Conservation (phyloP, 306 rosid species). For the Oxytropis ochrocephala region DNA sequence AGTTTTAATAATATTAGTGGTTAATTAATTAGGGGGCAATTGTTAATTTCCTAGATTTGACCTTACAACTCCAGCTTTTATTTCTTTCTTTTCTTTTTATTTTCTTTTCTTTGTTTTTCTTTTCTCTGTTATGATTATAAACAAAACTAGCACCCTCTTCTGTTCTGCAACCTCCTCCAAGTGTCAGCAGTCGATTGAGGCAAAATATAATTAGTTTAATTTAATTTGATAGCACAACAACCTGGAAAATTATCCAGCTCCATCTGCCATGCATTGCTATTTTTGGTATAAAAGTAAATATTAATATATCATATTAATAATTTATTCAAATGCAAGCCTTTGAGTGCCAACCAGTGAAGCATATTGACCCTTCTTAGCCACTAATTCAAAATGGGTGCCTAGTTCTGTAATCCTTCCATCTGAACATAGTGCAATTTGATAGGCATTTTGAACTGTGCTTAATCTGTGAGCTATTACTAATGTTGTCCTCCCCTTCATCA, state of each 20-base stretch:
- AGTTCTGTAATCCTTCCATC: constrained; percentile 66
- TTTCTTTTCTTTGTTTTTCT: background rate
- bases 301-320: background rate
- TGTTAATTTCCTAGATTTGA: too few relatives aligned
- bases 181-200: background rate
- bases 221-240: background rate
- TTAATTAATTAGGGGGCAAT: too few relatives aligned
- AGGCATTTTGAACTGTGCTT: constrained; percentile 89
- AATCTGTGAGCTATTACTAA: constrained; percentile 88
- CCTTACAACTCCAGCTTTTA: background rate
- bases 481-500: constrained; percentile 87
- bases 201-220: background rate
- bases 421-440: constrained; percentile 76
- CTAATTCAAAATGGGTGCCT: constrained; percentile 69
- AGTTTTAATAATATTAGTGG: too few relatives aligned
- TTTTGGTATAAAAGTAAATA: background rate
- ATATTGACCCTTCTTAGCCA: constrained; percentile 77
- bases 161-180: background rate
- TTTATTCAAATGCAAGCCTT: constrained; percentile 87
- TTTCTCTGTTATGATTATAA: background rate
- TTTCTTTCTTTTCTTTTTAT: background rate
- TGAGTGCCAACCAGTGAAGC: constrained; percentile 82
- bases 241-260: constrained; percentile 6
- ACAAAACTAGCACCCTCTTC: background rate
- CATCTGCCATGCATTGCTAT: background rate